A percentile compares a stretch with the other conserved stretches of the same genome.
These are phyloP conservation scores for Juglanconis juglandina DNA, from an alignment of 2,329 filamentous ascomycete genomes.

Conservation along the genomic window DNA sequence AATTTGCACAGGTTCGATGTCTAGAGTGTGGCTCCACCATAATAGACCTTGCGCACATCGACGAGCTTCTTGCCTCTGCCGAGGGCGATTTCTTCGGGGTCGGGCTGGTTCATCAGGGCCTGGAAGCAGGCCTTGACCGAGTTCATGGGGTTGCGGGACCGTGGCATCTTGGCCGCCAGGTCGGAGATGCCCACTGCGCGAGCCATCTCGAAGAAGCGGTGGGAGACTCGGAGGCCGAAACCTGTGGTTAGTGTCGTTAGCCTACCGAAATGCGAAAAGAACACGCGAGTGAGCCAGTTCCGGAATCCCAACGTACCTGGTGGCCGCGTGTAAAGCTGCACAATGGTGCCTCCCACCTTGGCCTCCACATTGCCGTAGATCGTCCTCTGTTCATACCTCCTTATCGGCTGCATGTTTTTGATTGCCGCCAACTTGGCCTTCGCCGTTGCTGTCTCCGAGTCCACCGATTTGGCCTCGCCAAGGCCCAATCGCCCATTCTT, in stretches of 20 bases:
- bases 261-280: not conserved
- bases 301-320: slow-evolving; percentile 63
- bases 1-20: slow-evolving; percentile 21
- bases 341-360: slow-evolving; percentile 85
- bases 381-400: slow-evolving; percentile 85
- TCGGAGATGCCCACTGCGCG: slow-evolving; percentile 83
- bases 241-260: slow-evolving; percentile 48
- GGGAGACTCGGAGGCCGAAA: slow-evolving; percentile 88
- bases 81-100: slow-evolving; percentile 86
- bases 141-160: slow-evolving; percentile 95
- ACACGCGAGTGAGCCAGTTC: slow-evolving; percentile 5
- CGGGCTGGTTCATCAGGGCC: slow-evolving; percentile 75
- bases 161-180: slow-evolving; percentile 75
- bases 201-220: slow-evolving; percentile 92
- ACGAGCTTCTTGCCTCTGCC: slow-evolving; percentile 93
- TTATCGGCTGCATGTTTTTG: slow-evolving; percentile 88
- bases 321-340: slow-evolving; percentile 77
- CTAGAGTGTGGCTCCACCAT: slow-evolving; percentile 71
- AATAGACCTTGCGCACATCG: slow-evolving; percentile 95
- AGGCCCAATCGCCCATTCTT: slow-evolving; percentile 80
- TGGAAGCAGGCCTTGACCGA: slow-evolving; percentile 87
- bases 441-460: slow-evolving; percentile 61
- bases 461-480: slow-evolving; percentile 84
- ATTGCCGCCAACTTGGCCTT: slow-evolving; percentile 82
- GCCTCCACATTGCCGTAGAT: slow-evolving; percentile 80